These are phyloP conservation scores for Solanum habrochaites DNA, from an alignment of 257 asterid genomes.

Conservation along the genomic window DNA sequence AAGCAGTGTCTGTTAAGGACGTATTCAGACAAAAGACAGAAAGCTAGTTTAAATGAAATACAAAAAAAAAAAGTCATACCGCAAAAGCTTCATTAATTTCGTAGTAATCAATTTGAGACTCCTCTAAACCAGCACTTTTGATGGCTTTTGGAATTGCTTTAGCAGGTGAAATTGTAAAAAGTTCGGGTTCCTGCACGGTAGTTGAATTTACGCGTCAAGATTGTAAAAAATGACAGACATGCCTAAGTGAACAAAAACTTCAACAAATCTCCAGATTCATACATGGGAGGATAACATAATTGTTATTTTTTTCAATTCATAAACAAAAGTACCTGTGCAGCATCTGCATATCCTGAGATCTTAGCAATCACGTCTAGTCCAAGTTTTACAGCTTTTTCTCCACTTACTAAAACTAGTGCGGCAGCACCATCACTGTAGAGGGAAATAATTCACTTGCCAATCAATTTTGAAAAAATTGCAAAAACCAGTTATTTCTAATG, in stretches of 20 bases:
- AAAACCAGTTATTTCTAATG: background rate
- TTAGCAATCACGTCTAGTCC: conserved; percentile 80
- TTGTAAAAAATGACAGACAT: background rate
- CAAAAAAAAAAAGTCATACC: conserved; percentile 22
- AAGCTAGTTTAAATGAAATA: background rate
- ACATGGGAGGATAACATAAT: background rate
- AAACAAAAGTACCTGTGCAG: conserved; percentile 65
- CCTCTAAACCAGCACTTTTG: conserved; percentile 69
- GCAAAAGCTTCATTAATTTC: conserved; percentile 98
- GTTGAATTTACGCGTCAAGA: background rate
- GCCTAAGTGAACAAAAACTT: background rate
- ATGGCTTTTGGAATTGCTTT: conserved; percentile 95
- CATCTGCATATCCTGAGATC: conserved; percentile 92
- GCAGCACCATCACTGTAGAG: conserved; percentile 94
- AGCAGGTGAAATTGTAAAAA: conserved; percentile 90
- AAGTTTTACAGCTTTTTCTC: conserved; percentile 71
- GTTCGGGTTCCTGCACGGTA: conserved; percentile 76
- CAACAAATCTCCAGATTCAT: background rate
- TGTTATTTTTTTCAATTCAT: background rate
- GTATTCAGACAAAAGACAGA: background rate
- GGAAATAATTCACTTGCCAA: conserved; percentile 6
- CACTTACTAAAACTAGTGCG: conserved; percentile 91
- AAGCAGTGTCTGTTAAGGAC: conserved; percentile 2
- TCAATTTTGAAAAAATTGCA: background rate
- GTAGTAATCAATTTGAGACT: conserved; percentile 75